Base-by-base conservation (phyloP, 1,284 basidiomycete species). In the Fomitopsis palustris region DNA sequence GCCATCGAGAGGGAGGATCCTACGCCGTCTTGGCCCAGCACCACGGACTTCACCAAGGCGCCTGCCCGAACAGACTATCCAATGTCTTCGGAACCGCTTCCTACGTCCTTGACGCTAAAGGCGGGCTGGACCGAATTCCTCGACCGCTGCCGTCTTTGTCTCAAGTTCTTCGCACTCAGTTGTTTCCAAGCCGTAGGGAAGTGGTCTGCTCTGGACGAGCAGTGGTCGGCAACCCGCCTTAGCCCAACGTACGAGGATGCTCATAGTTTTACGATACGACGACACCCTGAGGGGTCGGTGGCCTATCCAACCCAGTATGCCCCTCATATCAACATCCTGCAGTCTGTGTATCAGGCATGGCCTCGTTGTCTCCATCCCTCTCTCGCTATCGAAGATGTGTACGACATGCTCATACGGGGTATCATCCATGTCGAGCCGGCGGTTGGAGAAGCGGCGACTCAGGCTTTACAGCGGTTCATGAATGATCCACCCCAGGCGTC, bases 171-270 rank as follows among this genome's bases (percentile, higher is more conserved):
- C 38, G 84, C 90, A 0, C 74, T 78, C 9, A 70, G 83, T 6
- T 93, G 88, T 69, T 84, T 85, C 67, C 86, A 87, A 58, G 74
- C 82, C 4, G 84, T 94, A 17, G 92, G 91, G 1, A 77, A 80
- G 45, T 88, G 96, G 82, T 88, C 88, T 16, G 78, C 96, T 38
- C 89, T 95, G 53, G 93, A 95, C 63, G 93, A 96, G 17, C 84
- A 92, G 58, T 93, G 90, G 82, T 81, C 84, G 5, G 69, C 80
- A 3, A 74, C 85, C 4, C 84, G 85, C 17, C 76, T 87, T 38
- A 83, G 83, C 53, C 81, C 85, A 0, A 75, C 84, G 0, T 85
- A 85, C 65, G 91, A 93, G 62, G 92, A 93, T 62, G 76, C 83
- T 16, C 84, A 84, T 64, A 86, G 79, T 70, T 81, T 81, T 58